Evolutionary conservation across 257 asterid species (phyloP), one percentile per base, ranked within the genome.

Genomic region (Plectranthus barbatus): DNA sequence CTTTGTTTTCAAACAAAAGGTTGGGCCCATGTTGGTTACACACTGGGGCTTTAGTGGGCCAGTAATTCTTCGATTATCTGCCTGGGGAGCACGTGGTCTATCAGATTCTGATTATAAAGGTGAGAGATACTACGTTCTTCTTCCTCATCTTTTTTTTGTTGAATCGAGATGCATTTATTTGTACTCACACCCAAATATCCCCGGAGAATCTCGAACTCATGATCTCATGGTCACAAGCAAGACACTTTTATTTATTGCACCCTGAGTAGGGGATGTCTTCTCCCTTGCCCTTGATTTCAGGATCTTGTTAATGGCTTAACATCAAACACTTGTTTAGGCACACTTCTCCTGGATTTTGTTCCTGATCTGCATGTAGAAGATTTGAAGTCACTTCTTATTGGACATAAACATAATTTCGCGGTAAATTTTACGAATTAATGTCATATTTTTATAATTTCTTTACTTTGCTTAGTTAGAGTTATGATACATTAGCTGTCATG

Each of bases 1-100:
- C 69, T 51, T 62, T 34, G 75, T 68, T 10, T 72, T 62, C 61
- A 46, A 63, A 66, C 55, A 56, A 64, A 74, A 92, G 97, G 86
- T 86, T 69, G 99, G 99, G 40, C 88, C 99, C 37, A 74, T 92
- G 94, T 70, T 92, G 77, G 94, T 89, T 21, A 92, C 99, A 45
- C 97, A 92, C 39, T 92, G 99, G 99, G 97, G 97, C 53, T 91
- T 92, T 64, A 92, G 96, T 66, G 99, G 99, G 72, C 99, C 99
- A 3, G 95, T 82, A 72, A 83, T 92, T 80, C 96, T 92, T 63
- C 86, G 90, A 37, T 67, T 92, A 66, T 92, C 99, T 66, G 96
- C 99, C 66, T 92, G 99, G 99, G 97, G 96, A 51, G 99, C 99
- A 17, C 95, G 97, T 37, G 77, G 83, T 17, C 91, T 89, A 76